phyloP scores from a whole-genome alignment of 441 rosid genomes.

The Pelargonium cotyledonis region DNA sequence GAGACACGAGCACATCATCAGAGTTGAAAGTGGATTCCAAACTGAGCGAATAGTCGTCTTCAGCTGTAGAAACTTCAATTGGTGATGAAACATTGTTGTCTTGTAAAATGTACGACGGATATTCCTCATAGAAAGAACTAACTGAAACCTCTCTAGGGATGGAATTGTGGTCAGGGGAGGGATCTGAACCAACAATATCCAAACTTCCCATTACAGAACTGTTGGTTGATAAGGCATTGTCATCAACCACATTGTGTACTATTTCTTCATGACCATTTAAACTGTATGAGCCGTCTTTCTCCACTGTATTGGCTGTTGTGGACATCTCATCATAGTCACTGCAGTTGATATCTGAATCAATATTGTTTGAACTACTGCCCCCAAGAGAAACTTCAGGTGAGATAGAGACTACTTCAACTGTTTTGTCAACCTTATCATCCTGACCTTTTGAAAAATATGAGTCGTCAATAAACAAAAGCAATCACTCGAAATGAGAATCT shows the following conservation, averaged over 20 bases:
- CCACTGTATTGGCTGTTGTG: slow-evolving; percentile 10
- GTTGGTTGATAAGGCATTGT: slow-evolving; percentile 20
- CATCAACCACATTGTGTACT: slow-evolving; percentile 19
- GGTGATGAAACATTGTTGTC: slow-evolving; percentile 17
- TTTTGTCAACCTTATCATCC: no score
- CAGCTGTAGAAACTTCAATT: slow-evolving; percentile 9
- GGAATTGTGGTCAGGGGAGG: slow-evolving; percentile 16
- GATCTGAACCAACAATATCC: slow-evolving; percentile 20
- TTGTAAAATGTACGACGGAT: slow-evolving; percentile 21
- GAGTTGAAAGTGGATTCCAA: no score
- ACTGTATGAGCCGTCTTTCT: slow-evolving; percentile 10
- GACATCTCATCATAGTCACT: slow-evolving; percentile 8
- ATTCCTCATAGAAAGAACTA: slow-evolving; percentile 15
- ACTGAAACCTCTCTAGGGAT: slow-evolving; percentile 26
- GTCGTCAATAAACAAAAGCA: not conserved
- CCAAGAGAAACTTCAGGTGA: not conserved
- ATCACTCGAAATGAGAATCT: slow-evolving; percentile 15
- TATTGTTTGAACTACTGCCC: not conserved
- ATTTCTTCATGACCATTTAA: slow-evolving; percentile 28
- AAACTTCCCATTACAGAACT: slow-evolving; percentile 12
- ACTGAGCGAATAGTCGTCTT: slow-evolving; percentile 2
- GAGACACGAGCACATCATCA: slow-evolving; percentile 7
- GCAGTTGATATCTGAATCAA: slow-evolving; percentile 4
- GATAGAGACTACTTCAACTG: no score
- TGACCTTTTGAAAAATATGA: no score